These are phyloP conservation scores for Serendipita sp. DNA, from an alignment of 768 basidiomycete species.

Conservation along the genomic window DNA sequence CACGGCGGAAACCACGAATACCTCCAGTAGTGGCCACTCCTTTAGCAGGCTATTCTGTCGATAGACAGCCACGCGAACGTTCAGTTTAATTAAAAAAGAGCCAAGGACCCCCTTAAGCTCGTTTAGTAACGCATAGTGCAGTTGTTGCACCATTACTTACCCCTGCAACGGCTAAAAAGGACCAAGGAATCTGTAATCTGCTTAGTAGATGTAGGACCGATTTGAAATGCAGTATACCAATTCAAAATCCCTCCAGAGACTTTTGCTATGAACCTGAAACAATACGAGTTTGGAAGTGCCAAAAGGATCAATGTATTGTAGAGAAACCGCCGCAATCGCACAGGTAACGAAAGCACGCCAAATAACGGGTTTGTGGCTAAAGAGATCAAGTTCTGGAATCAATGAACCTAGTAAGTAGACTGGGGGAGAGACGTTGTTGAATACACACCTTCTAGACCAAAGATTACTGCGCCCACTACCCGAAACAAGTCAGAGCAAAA, in stretches of 20 bases:
- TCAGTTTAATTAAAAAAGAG: conserved; percentile 46
- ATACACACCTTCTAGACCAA: conserved; percentile 51
- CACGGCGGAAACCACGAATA: conserved; percentile 40
- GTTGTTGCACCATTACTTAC: conserved; percentile 20
- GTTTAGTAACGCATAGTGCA: neutral
- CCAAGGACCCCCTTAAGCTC: conserved; percentile 43
- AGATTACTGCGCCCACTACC: conserved; percentile 60
- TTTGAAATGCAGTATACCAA: conserved; percentile 26
- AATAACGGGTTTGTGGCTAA: conserved; percentile 28
- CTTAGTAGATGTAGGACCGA: too few species aligned
- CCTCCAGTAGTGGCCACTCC: conserved; percentile 51
- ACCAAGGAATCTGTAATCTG: conserved; percentile 49
- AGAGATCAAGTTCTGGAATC: conserved; percentile 10
- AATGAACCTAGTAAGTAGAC: neutral
- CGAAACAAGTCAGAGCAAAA: neutral
- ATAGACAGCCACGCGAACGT: conserved; percentile 46
- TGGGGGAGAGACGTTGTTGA: neutral
- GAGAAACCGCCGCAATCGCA: conserved; percentile 65
- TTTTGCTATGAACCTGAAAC: conserved; percentile 42
- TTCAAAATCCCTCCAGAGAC: conserved; percentile 58
- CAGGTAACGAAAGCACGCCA: conserved; percentile 84
- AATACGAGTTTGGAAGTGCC: conserved; percentile 70
- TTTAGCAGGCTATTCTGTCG: conserved; percentile 36
- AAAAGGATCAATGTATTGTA: conserved; percentile 77
- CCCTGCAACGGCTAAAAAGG: conserved; percentile 43